Evolutionary conservation across 805 yeast species (phyloP).

Genomic region (Starmerella vaccinii): DNA sequence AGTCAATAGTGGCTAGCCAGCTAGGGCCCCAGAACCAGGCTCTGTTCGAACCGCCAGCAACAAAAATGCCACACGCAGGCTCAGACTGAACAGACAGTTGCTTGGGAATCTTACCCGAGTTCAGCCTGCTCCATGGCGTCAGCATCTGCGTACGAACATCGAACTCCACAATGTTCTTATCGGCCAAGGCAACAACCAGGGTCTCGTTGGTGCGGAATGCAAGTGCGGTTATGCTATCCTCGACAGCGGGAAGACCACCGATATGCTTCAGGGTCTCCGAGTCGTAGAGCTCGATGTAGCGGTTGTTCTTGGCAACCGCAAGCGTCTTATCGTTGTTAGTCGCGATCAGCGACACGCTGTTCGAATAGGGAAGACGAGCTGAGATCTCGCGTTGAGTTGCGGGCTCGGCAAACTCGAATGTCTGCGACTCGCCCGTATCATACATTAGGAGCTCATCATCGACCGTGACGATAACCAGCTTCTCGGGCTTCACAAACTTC

Average conservation of each 20-base stretch:
- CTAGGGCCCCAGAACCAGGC: constrained; percentile 83
- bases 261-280: constrained; percentile 27
- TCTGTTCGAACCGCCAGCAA: constrained; percentile 36
- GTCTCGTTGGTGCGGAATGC: constrained; percentile 44
- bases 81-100: constrained; percentile 49
- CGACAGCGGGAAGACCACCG: constrained; percentile 45
- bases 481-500: constrained; percentile 17
- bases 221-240: constrained; percentile 51
- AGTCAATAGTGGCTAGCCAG: constrained; percentile 71
- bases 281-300: constrained; percentile 47
- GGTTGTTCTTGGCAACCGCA: constrained; percentile 54
- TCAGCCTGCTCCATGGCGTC: constrained; percentile 71
- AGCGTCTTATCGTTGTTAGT: constrained; percentile 40
- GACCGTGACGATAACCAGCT: constrained; percentile 24
- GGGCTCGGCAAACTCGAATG: constrained; percentile 13
- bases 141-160: constrained; percentile 32
- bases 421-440: constrained; percentile 13
- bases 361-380: constrained; percentile 35
- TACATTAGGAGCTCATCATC: constrained; percentile 26
- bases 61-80: constrained; percentile 63
- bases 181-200: constrained; percentile 57
- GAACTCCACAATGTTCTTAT: constrained; percentile 66
- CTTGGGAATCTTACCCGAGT: constrained; percentile 64
- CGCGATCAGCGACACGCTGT: constrained; percentile 44
- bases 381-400: background rate